A percentile compares a stretch with the other conserved stretches of the same genome.
These are phyloP conservation scores for Macadamia integrifolia DNA, from an alignment of 164 flowering plant species.

Conservation along the genomic window DNA sequence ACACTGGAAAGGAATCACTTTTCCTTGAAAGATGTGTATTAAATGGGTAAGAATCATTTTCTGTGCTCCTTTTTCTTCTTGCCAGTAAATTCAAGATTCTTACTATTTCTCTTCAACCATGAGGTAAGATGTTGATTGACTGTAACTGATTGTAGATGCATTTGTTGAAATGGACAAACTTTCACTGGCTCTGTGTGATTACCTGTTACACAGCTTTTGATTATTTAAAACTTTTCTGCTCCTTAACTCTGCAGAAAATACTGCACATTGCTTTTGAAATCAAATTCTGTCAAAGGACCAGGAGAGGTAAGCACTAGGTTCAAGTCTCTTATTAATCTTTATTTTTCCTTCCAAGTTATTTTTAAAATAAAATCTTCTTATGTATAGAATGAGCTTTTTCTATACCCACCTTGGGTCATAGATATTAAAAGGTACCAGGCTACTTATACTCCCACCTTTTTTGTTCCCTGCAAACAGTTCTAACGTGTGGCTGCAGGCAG, in stretches of 20 bases:
- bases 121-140: background rate
- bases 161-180: background rate
- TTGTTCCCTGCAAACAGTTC: no score
- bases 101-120: background rate
- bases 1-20: constrained; percentile 76
- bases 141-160: background rate
- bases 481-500: background rate
- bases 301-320: constrained; percentile 37
- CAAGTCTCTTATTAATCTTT: background rate
- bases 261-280: constrained; percentile 55
- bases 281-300: constrained; percentile 22
- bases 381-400: no score
- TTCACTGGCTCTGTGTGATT: background rate
- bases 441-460: no score
- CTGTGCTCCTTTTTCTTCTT: background rate
- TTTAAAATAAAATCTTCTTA: background rate
- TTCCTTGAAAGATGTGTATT: constrained; percentile 84
- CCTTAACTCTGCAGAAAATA: constrained; percentile 55
- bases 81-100: background rate
- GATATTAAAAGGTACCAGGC: no score
- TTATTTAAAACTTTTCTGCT: constrained; percentile 2
- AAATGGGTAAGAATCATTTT: constrained; percentile 47
- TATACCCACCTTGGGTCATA: no score
- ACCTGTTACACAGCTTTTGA: background rate
- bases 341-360: background rate